Evolutionary conservation across 257 asterid species (phyloP), one percentile per base, ranked within the genome.

Genomic region (Mentha longifolia): DNA sequence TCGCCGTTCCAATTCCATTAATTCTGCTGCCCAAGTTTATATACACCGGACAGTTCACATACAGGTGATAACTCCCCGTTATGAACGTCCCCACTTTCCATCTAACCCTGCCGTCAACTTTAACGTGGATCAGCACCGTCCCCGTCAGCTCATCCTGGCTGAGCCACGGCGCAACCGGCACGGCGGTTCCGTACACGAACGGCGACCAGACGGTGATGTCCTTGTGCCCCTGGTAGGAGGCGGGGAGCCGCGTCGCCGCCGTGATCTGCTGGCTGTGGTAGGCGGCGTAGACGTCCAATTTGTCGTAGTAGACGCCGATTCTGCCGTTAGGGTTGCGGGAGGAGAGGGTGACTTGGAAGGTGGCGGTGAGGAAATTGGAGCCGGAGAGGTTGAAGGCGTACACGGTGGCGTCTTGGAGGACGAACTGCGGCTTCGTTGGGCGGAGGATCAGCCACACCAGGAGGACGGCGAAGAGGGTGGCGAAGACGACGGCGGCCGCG

Each of bases 31-130:
- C 89, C 20, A 82, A 76, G 57, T 83, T 81, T 0, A 93, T 77
- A 70, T 90, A 93, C 47, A 95, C 97, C 4, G 97, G 98, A 61
- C 97, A 92, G 70, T 84, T 87, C 13, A 73, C 96, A 64, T 51
- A 17, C 82, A 92, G 52, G 70, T 64, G 95, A 45, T 86, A 86
- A 62, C 58, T 84, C 66, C 86, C 81, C 3, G 92, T 68, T 3
- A 88, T 31, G 61, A 88, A 85, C 60, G 86, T 81, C 71, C 96
- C 97, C 25, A 92, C 96, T 68, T 79, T 86, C 98, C 97, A 92
- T 75, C 92, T 76, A 0, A 92, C 57, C 3, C 84, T 77, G 14
- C 92, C 92, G 72, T 74, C 78, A 3, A 84, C 81, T 70, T 78
- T 82, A 13, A 86, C 68, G 72, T 80, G 73, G 25, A 86, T 68